Evolutionary conservation across 345 rosid species (phyloP).

Genomic region (Populus tremula): DNA sequence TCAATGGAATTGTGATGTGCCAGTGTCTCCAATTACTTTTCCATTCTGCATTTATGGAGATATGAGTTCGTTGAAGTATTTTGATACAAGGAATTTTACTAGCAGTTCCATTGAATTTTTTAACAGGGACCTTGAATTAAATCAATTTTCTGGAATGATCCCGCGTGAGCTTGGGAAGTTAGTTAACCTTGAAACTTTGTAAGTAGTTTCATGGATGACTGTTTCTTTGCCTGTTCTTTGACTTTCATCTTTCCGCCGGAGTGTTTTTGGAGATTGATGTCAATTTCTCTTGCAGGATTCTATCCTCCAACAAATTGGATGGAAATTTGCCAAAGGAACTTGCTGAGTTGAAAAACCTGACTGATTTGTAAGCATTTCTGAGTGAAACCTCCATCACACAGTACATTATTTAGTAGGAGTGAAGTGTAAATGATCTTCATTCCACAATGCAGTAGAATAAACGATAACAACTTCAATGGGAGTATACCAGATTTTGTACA

Average conservation of each 20-base stretch:
- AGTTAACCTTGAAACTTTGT: slow-evolving; percentile 41
- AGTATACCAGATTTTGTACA: slow-evolving; percentile 44
- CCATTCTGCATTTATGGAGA: background rate
- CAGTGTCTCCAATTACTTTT: background rate
- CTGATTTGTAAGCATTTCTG: slow-evolving; percentile 44
- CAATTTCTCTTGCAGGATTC: slow-evolving; percentile 37
- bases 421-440: background rate
- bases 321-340: slow-evolving; percentile 49
- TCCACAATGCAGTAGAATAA: slow-evolving; percentile 51
- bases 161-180: slow-evolving; percentile 57
- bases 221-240: background rate
- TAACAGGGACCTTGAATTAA: slow-evolving; percentile 50
- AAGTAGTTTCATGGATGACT: slow-evolving; percentile 18
- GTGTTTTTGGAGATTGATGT: slow-evolving; percentile 9
- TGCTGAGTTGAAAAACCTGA: slow-evolving; percentile 38
- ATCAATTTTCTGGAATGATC: slow-evolving; percentile 49
- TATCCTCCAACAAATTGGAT: slow-evolving; percentile 53
- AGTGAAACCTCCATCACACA: background rate
- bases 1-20: background rate
- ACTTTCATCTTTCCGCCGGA: background rate
- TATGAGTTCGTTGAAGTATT: background rate
- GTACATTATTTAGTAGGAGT: background rate
- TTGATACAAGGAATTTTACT: background rate
- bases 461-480: slow-evolving; percentile 59
- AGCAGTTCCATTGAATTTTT: background rate